Evolutionary conservation across 441 rosid genomes (phyloP).

Genomic region (Mallotus repandus): DNA sequence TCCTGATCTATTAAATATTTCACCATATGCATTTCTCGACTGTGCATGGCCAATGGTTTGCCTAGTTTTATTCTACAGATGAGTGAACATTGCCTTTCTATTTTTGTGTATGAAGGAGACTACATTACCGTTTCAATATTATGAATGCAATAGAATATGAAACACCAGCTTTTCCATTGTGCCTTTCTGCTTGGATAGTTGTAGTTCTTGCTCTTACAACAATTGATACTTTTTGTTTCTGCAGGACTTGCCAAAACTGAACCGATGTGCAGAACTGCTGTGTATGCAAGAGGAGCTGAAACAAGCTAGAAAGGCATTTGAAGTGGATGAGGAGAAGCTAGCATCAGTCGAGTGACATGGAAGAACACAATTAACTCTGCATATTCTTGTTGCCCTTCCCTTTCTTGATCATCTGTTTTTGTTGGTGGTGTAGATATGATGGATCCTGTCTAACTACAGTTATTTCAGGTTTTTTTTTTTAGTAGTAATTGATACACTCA

Average conservation of each 20-base stretch:
- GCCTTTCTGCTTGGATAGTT: not conserved
- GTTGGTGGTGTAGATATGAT: not conserved
- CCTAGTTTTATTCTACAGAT: not conserved
- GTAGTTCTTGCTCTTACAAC: no score
- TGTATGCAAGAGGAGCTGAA: slow-evolving; percentile 97
- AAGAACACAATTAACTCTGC: not conserved
- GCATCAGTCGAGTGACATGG: slow-evolving; percentile 41
- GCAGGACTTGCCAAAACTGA: slow-evolving; percentile 87
- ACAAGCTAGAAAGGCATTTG: slow-evolving; percentile 97
- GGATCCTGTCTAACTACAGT: no score
- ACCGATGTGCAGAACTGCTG: slow-evolving; percentile 77
- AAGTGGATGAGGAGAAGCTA: slow-evolving; percentile 82
- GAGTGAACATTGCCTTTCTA: not conserved
- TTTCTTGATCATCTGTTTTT: not conserved
- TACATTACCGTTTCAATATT: not conserved
- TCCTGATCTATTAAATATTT: no score
- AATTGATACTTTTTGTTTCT: not conserved
- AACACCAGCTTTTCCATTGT: not conserved
- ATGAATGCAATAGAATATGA: not conserved
- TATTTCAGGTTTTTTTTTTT: no score
- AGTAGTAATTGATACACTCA: no score
- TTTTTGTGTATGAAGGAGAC: not conserved
- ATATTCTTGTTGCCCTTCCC: not conserved
- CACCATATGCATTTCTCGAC: not conserved
- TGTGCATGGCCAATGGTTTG: not conserved